A percentile compares a stretch with the other conserved stretches of the same genome.
Evolutionary conservation across 805 yeast species (phyloP).

Genomic region (Ogataea henricii): DNA sequence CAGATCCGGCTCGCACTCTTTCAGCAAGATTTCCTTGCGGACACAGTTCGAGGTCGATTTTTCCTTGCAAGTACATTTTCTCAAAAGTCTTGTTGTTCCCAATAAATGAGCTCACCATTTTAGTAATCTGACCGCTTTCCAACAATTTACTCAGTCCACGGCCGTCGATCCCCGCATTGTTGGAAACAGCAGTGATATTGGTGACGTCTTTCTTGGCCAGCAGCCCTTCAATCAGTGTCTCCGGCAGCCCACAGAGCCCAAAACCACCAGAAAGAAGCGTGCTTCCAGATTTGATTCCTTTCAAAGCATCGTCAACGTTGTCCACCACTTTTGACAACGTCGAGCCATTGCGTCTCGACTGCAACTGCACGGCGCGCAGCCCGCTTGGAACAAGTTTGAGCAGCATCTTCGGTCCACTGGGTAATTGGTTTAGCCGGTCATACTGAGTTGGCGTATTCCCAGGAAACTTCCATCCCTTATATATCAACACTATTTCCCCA

Average conservation of each 20-base stretch:
- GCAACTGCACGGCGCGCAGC: not conserved
- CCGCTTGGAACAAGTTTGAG: not conserved
- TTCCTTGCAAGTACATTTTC: constrained; percentile 42
- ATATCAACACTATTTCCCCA: not conserved
- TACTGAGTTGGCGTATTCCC: not conserved
- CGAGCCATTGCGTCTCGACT: not conserved
- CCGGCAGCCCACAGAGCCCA: constrained; percentile 51
- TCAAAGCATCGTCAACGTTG: constrained; percentile 36
- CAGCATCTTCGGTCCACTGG: not conserved
- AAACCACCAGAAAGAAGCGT: constrained; percentile 51
- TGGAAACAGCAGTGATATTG: constrained; percentile 46
- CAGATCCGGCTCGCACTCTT: constrained; percentile 47
- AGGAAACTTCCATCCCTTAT: not conserved
- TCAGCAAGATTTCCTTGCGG: constrained; percentile 58
- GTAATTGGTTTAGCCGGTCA: not conserved
- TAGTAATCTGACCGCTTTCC: constrained; percentile 43
- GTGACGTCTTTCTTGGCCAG: constrained; percentile 35
- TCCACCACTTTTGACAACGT: constrained; percentile 15
- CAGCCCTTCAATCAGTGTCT: constrained; percentile 43
- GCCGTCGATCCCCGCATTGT: constrained; percentile 50
- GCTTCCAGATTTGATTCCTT: constrained; percentile 30
- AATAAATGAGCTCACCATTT: constrained; percentile 48
- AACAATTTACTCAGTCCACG: constrained; percentile 45
- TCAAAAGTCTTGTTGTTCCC: constrained; percentile 47
- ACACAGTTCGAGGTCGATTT: constrained; percentile 47